Base-by-base conservation (phyloP, 495 filamentous ascomycete species). In the Articulospora tetracladia region DNA sequence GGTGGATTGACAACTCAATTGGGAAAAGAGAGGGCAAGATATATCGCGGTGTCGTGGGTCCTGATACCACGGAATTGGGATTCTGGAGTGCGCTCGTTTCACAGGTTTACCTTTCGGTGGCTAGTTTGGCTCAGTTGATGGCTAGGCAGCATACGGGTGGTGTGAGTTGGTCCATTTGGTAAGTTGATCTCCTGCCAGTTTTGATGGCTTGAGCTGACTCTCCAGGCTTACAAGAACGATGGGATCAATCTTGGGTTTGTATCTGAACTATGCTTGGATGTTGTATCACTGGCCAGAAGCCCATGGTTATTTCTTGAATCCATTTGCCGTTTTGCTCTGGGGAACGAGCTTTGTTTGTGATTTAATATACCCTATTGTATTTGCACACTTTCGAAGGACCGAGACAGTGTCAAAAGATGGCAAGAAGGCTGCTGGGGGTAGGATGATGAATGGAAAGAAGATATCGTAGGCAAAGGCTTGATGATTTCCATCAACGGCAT, bases 211-310 rank as follows among this genome's bases (percentile, higher is more conserved):
- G n/a, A 57, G 27, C 11, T 24, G 6, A 24, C 28, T 7, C 3
- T 46, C n/a, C 53, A 74, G 72, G 72, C 62, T 70, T 46, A 69
- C 66, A 25, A 67, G 77, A 56, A 62, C 67, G 8, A 13, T 73
- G 25, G 77, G 75, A 8, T 72, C 73, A 2, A 1, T 77, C 23
- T 44, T 71, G 47, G 76, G 74, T 24, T 51, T 75, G 25, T 55
- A 68, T 17, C 17, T 71, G 1, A 57, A 58, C 25, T 71, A 71
- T 60, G 56, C 57, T 1, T 70, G 72, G 48, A 61, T 69, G 50
- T 78, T 70, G 70, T 76, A 65, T 58, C 69, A 70, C 55, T 79
- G 76, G 76, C 70, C 70, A 19, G 72, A 76, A 25, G 73, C 70
- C 0, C 69, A 77, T 62, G 66, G 57, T 1, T 80, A 72, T 41